Percentiles rank a stretch among this genome's conserved stretches.
These are phyloP conservation scores for Pseudoturritis turrita DNA, from an alignment of 345 rosid genomes.

Conservation along the genomic window DNA sequence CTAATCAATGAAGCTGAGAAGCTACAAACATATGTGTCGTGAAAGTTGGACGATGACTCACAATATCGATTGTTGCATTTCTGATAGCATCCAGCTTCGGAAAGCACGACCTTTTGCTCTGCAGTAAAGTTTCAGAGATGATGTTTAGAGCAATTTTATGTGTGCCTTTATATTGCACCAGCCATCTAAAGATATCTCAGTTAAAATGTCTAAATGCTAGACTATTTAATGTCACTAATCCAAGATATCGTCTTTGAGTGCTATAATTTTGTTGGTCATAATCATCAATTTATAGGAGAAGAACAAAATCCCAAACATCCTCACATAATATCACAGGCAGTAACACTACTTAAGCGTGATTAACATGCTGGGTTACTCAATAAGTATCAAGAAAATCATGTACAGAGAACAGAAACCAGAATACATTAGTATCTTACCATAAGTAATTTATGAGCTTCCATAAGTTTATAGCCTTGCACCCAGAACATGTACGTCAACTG, in stretches of 20 bases:
- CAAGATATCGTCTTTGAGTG: background rate
- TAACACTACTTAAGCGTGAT: background rate
- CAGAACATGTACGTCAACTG: slow-evolving; percentile 98
- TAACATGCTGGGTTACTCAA: background rate
- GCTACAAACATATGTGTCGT: background rate
- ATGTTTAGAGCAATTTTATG: background rate
- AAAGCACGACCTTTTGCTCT: slow-evolving; percentile 79
- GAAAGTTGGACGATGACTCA: slow-evolving; percentile 39
- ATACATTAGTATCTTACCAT: slow-evolving; percentile 49
- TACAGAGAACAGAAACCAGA: background rate
- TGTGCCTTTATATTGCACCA: background rate
- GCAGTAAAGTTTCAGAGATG: slow-evolving; percentile 31
- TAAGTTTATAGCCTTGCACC: slow-evolving; percentile 88
- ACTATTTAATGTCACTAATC: background rate
- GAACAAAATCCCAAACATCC: background rate
- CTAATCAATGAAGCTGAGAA: slow-evolving; percentile 7
- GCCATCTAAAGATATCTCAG: background rate
- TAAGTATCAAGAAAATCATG: background rate
- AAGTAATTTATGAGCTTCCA: slow-evolving; percentile 63
- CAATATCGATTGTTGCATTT: slow-evolving; percentile 87
- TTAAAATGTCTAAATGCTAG: background rate
- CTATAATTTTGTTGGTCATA: background rate
- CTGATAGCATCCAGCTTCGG: slow-evolving; percentile 87
- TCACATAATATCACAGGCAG: background rate
- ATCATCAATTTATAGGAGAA: background rate